These are phyloP conservation scores for Cardamine chenopodiifolia DNA, from an alignment of 345 rosid species.

Conservation along the genomic window DNA sequence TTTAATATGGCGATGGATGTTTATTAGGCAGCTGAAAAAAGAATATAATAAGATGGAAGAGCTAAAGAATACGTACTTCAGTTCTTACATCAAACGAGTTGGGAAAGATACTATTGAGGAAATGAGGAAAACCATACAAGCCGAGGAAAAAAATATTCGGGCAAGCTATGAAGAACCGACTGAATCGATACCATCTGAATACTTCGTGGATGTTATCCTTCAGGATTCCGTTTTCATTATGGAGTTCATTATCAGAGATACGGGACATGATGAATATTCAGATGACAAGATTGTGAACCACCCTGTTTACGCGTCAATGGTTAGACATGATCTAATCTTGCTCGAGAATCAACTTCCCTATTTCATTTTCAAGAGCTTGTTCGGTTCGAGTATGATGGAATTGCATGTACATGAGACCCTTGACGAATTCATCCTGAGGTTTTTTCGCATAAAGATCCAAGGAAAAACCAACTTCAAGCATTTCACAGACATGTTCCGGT, in stretches of 20 bases:
- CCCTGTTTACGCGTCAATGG: background rate
- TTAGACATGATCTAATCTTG: background rate
- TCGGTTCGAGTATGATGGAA: background rate
- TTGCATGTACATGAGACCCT: background rate
- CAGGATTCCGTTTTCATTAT: background rate
- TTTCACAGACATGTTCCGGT: conserved; percentile 23
- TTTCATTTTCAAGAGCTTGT: background rate
- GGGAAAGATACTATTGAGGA: background rate
- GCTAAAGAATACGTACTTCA: background rate
- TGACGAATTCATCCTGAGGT: background rate
- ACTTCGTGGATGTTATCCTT: background rate
- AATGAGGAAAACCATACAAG: conserved; percentile 3
- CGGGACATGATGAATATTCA: background rate
- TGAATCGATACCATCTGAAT: background rate
- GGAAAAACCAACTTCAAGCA: background rate
- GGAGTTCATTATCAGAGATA: background rate
- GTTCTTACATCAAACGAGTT: background rate
- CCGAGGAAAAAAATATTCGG: background rate
- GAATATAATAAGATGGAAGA: background rate
- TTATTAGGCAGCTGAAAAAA: background rate
- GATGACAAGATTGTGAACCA: background rate
- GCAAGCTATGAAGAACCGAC: background rate
- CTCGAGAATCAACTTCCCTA: conserved; percentile 15
- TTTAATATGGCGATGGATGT: background rate
- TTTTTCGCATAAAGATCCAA: background rate